Base-by-base conservation (phyloP, 108 stramenopile genomes). In the Epipyxis sp. region DNA sequence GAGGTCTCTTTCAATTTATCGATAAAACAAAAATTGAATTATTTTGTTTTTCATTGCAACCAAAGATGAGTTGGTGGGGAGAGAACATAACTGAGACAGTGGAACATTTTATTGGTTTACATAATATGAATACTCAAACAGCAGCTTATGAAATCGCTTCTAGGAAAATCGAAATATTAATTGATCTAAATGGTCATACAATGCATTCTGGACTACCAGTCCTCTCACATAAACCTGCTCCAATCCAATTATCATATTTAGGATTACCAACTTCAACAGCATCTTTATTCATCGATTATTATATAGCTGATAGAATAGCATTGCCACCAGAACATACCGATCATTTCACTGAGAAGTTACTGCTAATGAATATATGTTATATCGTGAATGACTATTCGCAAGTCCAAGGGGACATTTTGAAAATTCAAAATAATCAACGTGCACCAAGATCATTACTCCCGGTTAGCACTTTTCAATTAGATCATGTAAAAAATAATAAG, bases 101-200 rank as follows among this genome's bases (percentile, higher is more conserved):
- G 10, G 71, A 39, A 13, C 34, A 74, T 42, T 74, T 74, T 25
- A 3, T 35, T 27, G 6, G 20, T 54, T 6, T 74, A 6, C 3
- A 3, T 6, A 3, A 74, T 6, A 74, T 74, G 71, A 74, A 74
- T 57, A 10, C 10, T 3, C 71, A 32, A 10, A 42, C 40, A 29
- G 50, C 50, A 13, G 71, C 71, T 37, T 42, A 13, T 35, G n/a
- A 6, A 6, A 74, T 74, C 3, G 71, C 71, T 43, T 6, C 10
- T 39, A 37, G 27, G 16, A 10, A 57, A 20, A 74, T 74, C 20
- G 71, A 74, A 30, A 74, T 74, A 6, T 13, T 74, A 39, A 74
- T 74, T 32, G 71, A 74, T 57, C 43, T 74, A 32, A 74, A 74
- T 74, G 71, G 71, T 42, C 71, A 74, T 74, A 74, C 71, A 37